Base-by-base conservation (phyloP, 208 protist genomes). In the Leishmania martiniquensis region DNA sequence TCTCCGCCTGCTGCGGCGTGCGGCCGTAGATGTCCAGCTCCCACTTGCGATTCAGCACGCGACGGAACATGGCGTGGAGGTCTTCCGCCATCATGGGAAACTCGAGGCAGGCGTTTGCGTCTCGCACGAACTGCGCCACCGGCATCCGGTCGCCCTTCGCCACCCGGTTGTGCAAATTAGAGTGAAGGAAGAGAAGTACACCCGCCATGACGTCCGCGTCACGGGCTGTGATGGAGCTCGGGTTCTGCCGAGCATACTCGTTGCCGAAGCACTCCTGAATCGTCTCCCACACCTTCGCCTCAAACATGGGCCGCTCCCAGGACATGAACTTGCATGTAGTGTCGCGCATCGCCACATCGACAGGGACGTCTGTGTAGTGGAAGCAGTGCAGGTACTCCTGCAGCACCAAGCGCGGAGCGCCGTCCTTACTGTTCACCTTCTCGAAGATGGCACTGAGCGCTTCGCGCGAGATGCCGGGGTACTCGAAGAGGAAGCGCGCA, bases 311-410 rank as follows among this genome's bases (percentile, higher is more conserved):
- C 1, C 91, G 84, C 45, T 95, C 90, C 91, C 91, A 97, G 34
- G 91, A 96, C 85, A 97, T 92, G 66, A 97, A 97, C 76, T 88
- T 84, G 83, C 91, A 96, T 10, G 92, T 95, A 15, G 93, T 95
- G 85, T 97, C 92, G 22, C 93, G 90, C 72, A 97, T 77, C 29
- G 93, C 93, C 51, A 95, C 77, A 75, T 97, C 93, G 62, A 97
- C 91, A n/a, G 93, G 87, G 29, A 94, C 84, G 72, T 78, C 84
- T 15, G 45, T 76, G 84, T 95, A 96, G 66, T 80, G 44, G 78
- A 97, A 97, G 42, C 89, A 78, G n/a, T 88, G 86, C 20, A 97
- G 72, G 70, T 96, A 97, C 57, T 94, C 90, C 22, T 60, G 75
- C 59, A 95, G 74, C 59, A 97, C 67, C 55, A 90, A 82, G 73